A percentile compares a stretch with the other conserved stretches of the same genome.
Conservation (phyloP, 768 basidiomycete species). For the Boletus subparvulus region DNA sequence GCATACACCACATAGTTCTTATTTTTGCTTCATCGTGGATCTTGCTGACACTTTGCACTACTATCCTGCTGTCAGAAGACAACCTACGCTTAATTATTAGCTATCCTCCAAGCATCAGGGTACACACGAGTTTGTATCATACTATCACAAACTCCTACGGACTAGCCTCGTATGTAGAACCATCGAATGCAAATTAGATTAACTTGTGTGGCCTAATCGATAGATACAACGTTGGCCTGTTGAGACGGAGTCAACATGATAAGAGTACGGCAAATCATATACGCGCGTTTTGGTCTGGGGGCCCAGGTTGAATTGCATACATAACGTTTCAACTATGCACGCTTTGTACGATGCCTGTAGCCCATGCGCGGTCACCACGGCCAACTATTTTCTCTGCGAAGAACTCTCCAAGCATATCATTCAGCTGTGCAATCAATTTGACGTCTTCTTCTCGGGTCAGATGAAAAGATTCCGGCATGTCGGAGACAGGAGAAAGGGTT, state of each 20-base stretch:
- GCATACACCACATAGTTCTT: conserved; percentile 3
- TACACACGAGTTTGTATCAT: not conserved
- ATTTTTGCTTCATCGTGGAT: too few species aligned
- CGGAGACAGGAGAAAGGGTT: conserved; percentile 56
- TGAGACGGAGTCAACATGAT: not conserved
- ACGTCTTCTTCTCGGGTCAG: conserved; percentile 47
- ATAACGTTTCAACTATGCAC: conserved; percentile 16
- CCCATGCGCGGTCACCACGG: conserved; percentile 62
- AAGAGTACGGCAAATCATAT: not conserved
- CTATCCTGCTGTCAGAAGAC: too few species aligned
- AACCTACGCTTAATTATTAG: not conserved
- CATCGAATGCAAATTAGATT: not conserved
- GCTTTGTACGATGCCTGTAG: conserved; percentile 50
- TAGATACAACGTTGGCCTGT: too few species aligned
- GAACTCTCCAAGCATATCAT: conserved; percentile 56
- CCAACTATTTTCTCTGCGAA: conserved; percentile 53
- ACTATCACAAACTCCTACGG: not conserved
- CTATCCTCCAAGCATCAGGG: too few species aligned
- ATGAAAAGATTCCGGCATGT: conserved; percentile 60
- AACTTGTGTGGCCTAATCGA: not conserved
- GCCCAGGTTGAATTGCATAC: not conserved
- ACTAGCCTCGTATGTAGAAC: not conserved
- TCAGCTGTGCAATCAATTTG: conserved; percentile 45
- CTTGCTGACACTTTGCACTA: too few species aligned
- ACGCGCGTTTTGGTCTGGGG: not conserved